These are phyloP conservation scores for Diplocarpon rosae DNA, from an alignment of 2,329 filamentous ascomycete species.

Conservation along the genomic window DNA sequence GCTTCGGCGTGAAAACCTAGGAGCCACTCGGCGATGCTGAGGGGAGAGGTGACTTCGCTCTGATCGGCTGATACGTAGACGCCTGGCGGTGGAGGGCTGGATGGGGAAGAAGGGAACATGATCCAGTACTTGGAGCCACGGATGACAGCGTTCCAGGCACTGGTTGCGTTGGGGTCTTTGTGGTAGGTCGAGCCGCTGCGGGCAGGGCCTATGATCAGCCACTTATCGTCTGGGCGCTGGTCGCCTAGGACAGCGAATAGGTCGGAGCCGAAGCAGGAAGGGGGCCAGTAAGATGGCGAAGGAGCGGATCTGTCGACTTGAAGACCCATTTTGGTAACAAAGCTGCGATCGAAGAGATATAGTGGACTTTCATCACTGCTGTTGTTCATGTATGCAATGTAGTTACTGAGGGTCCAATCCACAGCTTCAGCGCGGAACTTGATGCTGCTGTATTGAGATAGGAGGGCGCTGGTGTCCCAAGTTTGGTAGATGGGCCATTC, in stretches of 20 bases:
- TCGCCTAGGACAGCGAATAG: conserved; percentile 68
- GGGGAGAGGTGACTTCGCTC: conserved; percentile 84
- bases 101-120: conserved; percentile 70
- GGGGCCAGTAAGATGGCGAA: conserved; percentile 57
- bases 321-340: conserved; percentile 76
- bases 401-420: conserved; percentile 78
- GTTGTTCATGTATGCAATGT: conserved; percentile 70
- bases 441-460: conserved; percentile 51
- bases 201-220: conserved; percentile 83
- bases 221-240: conserved; percentile 77
- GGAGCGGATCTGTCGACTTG: conserved; percentile 36
- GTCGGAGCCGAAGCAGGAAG: conserved; percentile 76
- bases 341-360: conserved; percentile 82
- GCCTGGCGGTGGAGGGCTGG: conserved; percentile 52
- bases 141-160: conserved; percentile 90
- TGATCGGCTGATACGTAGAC: conserved; percentile 84
- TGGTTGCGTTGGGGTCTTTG: conserved; percentile 64
- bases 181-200: conserved; percentile 91
- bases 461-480: conserved; percentile 63
- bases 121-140: conserved; percentile 95
- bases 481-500: conserved; percentile 65
- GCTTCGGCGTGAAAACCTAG: conserved; percentile 81
- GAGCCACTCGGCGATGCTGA: conserved; percentile 96
- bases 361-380: conserved; percentile 79
- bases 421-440: conserved; percentile 85